Evolutionary conservation across 345 rosid species (phyloP).

Genomic region (Luvunga scandens): DNA sequence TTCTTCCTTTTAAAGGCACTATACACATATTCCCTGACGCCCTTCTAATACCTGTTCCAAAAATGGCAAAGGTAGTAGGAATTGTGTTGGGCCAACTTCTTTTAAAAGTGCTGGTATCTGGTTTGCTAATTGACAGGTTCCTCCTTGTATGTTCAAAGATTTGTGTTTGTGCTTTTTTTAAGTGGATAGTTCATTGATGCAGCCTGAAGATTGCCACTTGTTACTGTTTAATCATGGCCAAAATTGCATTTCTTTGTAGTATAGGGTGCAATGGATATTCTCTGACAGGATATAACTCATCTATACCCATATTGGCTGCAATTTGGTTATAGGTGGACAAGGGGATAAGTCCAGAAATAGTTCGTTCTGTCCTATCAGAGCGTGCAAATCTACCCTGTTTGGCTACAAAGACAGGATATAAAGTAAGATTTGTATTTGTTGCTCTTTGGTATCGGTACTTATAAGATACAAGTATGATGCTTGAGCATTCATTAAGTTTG

Average conservation of each 20-base stretch:
- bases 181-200: neutral
- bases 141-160: neutral
- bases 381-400: conserved; percentile 78
- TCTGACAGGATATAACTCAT: neutral
- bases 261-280: neutral
- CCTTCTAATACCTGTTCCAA: neutral
- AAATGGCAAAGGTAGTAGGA: neutral
- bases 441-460: neutral
- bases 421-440: conserved; percentile 45
- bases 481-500: neutral
- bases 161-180: neutral
- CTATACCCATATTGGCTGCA: conserved; percentile 1
- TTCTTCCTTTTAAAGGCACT: neutral
- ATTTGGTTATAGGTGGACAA: conserved; percentile 64
- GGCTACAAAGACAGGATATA: conserved; percentile 72
- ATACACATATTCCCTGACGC: neutral
- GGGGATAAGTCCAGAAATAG: conserved; percentile 79
- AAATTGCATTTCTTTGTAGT: neutral
- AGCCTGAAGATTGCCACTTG: neutral
- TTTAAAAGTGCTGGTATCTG: neutral
- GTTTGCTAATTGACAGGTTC: neutral
- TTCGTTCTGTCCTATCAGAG: conserved; percentile 83
- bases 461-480: neutral
- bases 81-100: neutral
- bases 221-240: neutral